phyloP scores from a whole-genome alignment of 2,329 filamentous ascomycete species.

The Conoideocrella luteorostrata region DNA sequence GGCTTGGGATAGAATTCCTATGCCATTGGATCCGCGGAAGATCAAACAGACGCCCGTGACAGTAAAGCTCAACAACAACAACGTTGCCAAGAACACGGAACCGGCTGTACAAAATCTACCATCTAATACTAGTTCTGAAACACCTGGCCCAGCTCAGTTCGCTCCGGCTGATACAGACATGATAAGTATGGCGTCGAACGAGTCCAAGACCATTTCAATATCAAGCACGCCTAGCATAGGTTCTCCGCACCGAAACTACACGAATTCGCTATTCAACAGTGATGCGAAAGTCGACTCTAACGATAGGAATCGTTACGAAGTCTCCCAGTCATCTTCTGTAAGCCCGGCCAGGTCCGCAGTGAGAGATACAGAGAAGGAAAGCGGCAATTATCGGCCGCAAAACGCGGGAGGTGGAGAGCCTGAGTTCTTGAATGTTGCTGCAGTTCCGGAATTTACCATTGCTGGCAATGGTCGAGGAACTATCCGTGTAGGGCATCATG shows the following conservation, averaged over 20 bases:
- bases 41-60: slow-evolving; percentile 1
- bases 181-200: neutral
- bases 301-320: neutral
- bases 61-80: neutral
- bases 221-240: slow-evolving; percentile 2
- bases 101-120: neutral
- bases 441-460: neutral
- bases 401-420: neutral
- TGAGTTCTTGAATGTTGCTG: neutral
- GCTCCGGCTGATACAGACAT: neutral
- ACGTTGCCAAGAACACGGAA: neutral
- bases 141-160: neutral
- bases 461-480: slow-evolving; percentile 4
- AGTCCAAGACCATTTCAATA: slow-evolving; percentile 4
- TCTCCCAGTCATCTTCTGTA: neutral
- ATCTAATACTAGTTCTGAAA: neutral
- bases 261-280: neutral
- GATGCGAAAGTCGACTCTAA: neutral
- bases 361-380: neutral
- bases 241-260: neutral
- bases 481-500: neutral
- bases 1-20: slow-evolving; percentile 27
- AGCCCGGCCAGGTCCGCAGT: neutral
- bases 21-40: slow-evolving; percentile 22
- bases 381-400: neutral